These are phyloP conservation scores for Mycena sp. DNA, from an alignment of 1,284 basidiomycete genomes.

Conservation along the genomic window DNA sequence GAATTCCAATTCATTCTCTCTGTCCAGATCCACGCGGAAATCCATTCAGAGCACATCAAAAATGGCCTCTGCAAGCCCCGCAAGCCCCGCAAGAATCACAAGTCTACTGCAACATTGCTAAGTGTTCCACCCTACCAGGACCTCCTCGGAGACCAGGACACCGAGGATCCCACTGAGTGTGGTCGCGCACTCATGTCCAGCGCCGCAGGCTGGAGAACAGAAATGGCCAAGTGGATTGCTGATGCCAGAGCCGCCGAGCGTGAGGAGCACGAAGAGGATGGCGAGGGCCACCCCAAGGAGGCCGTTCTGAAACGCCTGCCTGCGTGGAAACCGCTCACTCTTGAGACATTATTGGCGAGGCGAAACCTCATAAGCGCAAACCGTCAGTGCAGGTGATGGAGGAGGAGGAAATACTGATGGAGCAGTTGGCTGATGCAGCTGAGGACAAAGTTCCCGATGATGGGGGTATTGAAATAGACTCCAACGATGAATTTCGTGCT, in stretches of 20 bases:
- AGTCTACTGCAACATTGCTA: slow-evolving; percentile 24
- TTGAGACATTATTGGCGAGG: neutral
- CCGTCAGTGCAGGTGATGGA: neutral
- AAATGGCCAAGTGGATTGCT: slow-evolving; percentile 26
- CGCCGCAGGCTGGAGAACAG: slow-evolving; percentile 16
- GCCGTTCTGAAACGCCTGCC: neutral
- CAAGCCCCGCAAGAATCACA: slow-evolving; percentile 28
- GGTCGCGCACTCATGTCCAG: slow-evolving; percentile 24
- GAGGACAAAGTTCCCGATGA: no score
- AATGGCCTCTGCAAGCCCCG: slow-evolving; percentile 19
- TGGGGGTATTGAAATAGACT: no score
- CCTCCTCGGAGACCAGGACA: slow-evolving; percentile 27
- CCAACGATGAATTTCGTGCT: neutral
- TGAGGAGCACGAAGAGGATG: neutral
- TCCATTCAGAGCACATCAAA: slow-evolving; percentile 27
- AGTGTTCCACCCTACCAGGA: slow-evolving; percentile 32
- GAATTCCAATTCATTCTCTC: neutral
- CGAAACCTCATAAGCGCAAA: neutral
- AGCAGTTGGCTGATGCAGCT: no score
- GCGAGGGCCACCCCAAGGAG: neutral
- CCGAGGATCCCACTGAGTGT: neutral
- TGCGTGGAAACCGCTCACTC: neutral
- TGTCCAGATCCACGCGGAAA: slow-evolving; percentile 18
- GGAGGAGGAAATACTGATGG: no score
- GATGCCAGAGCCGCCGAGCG: slow-evolving; percentile 4